Evolutionary conservation across 2,329 filamentous ascomycete genomes (phyloP).

Genomic region (Hypoxylon sp.): DNA sequence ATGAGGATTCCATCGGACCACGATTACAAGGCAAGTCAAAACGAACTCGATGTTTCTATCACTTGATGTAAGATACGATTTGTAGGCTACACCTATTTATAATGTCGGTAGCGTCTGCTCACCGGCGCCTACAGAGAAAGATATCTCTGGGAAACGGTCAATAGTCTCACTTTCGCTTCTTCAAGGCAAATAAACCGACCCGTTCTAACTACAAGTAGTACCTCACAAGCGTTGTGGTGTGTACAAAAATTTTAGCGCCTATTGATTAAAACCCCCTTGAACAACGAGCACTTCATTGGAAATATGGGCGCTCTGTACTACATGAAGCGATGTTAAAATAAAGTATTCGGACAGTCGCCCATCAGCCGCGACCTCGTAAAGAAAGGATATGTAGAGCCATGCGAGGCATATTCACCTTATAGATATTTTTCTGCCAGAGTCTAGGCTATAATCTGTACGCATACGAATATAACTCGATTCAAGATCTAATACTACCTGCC

Average conservation of each 20-base stretch:
- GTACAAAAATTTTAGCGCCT: not conserved
- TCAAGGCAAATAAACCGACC: too few species aligned
- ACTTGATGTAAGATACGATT: not conserved
- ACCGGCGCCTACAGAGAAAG: not conserved
- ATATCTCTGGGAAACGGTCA: not conserved
- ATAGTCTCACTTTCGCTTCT: too few species aligned
- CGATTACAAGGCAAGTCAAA: not conserved
- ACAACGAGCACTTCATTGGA: not conserved
- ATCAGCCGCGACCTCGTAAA: not conserved
- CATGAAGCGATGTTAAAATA: not conserved
- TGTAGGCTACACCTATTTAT: not conserved
- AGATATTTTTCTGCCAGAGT: not conserved
- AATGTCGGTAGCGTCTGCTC: not conserved
- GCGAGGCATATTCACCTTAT: conserved; percentile 5
- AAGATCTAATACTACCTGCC: not conserved
- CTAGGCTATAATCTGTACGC: not conserved
- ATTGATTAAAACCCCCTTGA: not conserved
- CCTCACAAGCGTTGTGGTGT: not conserved
- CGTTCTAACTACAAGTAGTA: too few species aligned
- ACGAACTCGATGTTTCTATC: not conserved
- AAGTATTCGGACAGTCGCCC: not conserved
- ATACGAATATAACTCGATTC: conserved; percentile 4
- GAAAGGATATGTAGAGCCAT: not conserved
- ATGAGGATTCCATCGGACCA: not conserved
- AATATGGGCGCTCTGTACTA: not conserved